A percentile compares a stretch with the other conserved stretches of the same genome.
These are phyloP conservation scores for Closterium sp. DNA, from an alignment of 139 green algal genomes.

Conservation along the genomic window DNA sequence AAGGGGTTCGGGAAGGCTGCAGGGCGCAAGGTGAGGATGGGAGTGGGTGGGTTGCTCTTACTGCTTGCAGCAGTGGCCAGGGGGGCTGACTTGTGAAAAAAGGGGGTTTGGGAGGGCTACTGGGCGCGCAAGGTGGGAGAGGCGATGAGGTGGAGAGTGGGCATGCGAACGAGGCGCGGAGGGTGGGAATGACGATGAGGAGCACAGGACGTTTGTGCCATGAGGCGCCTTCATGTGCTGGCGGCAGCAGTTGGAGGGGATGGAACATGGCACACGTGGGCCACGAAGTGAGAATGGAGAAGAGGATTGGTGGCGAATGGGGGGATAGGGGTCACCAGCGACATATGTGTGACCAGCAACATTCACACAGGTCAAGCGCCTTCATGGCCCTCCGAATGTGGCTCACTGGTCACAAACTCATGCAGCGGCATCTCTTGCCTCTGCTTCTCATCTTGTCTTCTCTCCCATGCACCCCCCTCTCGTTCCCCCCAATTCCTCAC, in stretches of 20 bases:
- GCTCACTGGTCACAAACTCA: neutral
- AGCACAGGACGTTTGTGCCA: neutral
- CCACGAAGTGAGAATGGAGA: too few relatives aligned
- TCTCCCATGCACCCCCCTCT: neutral
- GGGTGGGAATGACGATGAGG: neutral
- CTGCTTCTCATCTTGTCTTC: neutral
- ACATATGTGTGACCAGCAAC: too few relatives aligned
- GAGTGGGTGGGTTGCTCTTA: neutral
- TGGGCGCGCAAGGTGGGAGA: neutral
- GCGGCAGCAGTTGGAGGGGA: too few relatives aligned
- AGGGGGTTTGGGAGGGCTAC: neutral
- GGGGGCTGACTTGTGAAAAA: neutral
- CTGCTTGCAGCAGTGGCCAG: neutral
- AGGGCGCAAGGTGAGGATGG: constrained; percentile 73
- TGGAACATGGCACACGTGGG: too few relatives aligned
- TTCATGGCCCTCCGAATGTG: neutral
- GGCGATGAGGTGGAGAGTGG: neutral
- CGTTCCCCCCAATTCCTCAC: neutral
- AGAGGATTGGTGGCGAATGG: too few relatives aligned
- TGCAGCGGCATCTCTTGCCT: neutral
- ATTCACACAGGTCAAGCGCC: neutral
- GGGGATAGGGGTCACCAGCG: too few relatives aligned
- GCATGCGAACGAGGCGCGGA: neutral
- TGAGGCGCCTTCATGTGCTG: too few relatives aligned
- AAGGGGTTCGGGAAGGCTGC: constrained; percentile 91